phyloP scores from a whole-genome alignment of 345 rosid genomes.

The Euclidium syriacum region DNA sequence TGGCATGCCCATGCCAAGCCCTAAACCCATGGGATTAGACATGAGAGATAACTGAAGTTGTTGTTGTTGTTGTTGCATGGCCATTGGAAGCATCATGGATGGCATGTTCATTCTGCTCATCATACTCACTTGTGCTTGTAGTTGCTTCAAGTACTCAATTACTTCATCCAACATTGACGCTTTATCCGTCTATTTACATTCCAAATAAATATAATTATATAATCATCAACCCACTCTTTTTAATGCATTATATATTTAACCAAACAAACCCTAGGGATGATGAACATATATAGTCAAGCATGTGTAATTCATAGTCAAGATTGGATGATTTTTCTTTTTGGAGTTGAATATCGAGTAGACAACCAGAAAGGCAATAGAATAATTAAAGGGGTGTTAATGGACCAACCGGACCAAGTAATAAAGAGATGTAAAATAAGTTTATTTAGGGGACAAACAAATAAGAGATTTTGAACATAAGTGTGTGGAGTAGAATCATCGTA shows the following conservation, averaged over 20 bases:
- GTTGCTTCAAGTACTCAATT: constrained; percentile 84
- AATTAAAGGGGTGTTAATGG: not conserved
- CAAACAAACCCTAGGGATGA: not conserved
- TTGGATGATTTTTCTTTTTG: not conserved
- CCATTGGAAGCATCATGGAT: constrained; percentile 71
- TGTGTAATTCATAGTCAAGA: too few relatives aligned
- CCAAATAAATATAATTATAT: not conserved
- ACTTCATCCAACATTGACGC: constrained; percentile 98
- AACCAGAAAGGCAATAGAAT: constrained; percentile 20
- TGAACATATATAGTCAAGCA: not conserved
- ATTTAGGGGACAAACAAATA: constrained; percentile 6
- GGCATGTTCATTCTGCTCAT: constrained; percentile 72
- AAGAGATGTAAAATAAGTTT: constrained; percentile 11
- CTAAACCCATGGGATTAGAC: constrained; percentile 54
- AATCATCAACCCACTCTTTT: not conserved
- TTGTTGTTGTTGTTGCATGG: constrained; percentile 62
- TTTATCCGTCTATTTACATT: constrained; percentile 66
- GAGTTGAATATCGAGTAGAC: constrained; percentile 14
- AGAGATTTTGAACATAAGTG: constrained; percentile 14
- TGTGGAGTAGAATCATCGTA: constrained; percentile 49
- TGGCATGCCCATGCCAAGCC: constrained; percentile 72
- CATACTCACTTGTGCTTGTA: constrained; percentile 84
- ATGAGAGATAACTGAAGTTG: constrained; percentile 72
- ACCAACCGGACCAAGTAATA: constrained; percentile 12
- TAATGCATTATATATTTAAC: not conserved